Percentiles rank a stretch among this genome's conserved stretches.
phyloP scores from a whole-genome alignment of 106 monocot species.

The Dendrobium catenatum region DNA sequence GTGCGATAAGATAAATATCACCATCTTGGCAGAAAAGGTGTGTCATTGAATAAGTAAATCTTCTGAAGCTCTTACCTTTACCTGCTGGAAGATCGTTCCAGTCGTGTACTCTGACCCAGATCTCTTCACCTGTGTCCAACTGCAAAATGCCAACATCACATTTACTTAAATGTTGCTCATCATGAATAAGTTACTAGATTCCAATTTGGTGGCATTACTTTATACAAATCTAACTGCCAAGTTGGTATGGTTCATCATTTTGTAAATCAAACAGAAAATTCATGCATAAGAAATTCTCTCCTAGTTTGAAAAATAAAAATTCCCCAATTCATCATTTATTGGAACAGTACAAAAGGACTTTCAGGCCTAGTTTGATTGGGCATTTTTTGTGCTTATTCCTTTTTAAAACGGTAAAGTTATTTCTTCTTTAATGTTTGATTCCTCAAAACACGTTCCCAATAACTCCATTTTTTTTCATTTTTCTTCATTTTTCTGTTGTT shows the following conservation, averaged over 20 bases:
- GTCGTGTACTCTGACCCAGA: constrained; percentile 10
- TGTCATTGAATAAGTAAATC: background rate
- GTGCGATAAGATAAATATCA: background rate
- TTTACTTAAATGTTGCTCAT: background rate
- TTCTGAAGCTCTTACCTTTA: constrained; percentile 1
- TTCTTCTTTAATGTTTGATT: too few relatives aligned
- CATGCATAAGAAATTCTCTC: background rate
- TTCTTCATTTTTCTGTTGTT: too few relatives aligned
- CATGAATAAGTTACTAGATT: background rate
- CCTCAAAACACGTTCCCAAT: too few relatives aligned
- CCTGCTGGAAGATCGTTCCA: constrained; percentile 8
- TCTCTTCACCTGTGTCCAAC: constrained; percentile 9
- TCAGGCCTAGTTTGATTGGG: too few relatives aligned
- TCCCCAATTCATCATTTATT: background rate
- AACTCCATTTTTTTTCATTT: too few relatives aligned
- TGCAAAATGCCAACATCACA: background rate
- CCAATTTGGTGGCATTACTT: background rate
- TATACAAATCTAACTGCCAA: background rate
- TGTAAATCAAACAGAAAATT: background rate
- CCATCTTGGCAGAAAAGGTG: too few relatives aligned
- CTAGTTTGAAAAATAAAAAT: background rate
- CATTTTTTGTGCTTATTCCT: too few relatives aligned
- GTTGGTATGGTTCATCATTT: background rate
- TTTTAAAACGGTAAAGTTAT: too few relatives aligned
- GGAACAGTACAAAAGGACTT: background rate